phyloP scores from a whole-genome alignment of 2,329 filamentous ascomycete genomes.

The Cytospora schulzeri region DNA sequence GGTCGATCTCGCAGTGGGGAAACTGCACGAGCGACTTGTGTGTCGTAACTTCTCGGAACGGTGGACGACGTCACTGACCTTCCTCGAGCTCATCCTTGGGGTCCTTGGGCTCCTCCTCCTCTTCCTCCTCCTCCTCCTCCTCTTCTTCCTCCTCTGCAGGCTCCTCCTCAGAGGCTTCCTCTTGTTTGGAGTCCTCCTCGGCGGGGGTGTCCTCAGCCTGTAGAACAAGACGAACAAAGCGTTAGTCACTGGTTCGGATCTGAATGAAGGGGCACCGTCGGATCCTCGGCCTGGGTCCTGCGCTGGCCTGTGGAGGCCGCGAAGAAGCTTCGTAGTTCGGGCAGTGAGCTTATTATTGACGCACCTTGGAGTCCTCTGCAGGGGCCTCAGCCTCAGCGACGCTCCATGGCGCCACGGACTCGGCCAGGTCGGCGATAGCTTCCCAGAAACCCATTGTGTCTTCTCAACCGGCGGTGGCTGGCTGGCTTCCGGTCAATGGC shows the following conservation, averaged over 20 bases:
- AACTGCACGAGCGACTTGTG: neutral
- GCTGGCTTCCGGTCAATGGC: constrained; percentile 37
- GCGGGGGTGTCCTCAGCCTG: constrained; percentile 43
- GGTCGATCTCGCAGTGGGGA: neutral
- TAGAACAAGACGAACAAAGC: constrained; percentile 10
- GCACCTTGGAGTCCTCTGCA: constrained; percentile 63
- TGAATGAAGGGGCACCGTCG: neutral
- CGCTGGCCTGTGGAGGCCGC: neutral
- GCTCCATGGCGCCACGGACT: constrained; percentile 67
- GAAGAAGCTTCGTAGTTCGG: neutral
- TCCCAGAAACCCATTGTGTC: constrained; percentile 67
- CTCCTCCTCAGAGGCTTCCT: constrained; percentile 40
- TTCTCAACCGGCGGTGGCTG: constrained; percentile 43
- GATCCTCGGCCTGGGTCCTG: neutral
- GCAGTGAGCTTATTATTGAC: constrained; percentile 18
- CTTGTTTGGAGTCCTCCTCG: constrained; percentile 47
- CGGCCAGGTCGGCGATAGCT: constrained; percentile 63
- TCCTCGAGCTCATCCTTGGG: constrained; percentile 87
- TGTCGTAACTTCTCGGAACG: constrained; percentile 6
- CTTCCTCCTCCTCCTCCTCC: constrained; percentile 78
- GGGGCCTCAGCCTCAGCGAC: constrained; percentile 68
- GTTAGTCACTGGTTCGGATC: constrained; percentile 2
- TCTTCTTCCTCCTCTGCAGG: constrained; percentile 65
- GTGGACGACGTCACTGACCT: constrained; percentile 63
- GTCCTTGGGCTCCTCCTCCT: constrained; percentile 80